phyloP scores from a whole-genome alignment of 2,329 filamentous ascomycete genomes.

The Aspergillus transmontanensis region DNA sequence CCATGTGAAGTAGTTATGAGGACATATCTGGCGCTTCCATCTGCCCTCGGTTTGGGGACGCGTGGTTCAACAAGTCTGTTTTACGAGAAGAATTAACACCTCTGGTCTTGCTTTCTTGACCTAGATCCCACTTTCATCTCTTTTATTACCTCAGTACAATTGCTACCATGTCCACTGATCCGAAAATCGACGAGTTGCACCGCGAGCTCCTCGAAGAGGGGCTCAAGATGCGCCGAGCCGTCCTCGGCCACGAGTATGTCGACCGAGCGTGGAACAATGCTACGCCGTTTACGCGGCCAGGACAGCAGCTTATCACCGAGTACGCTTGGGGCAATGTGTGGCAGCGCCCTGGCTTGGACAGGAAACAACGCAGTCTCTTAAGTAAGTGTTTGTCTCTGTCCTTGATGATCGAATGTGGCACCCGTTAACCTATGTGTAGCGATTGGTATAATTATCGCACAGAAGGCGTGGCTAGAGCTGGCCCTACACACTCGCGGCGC shows the following conservation, averaged over 20 bases:
- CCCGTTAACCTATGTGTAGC: neutral
- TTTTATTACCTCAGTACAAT: neutral
- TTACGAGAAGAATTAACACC: neutral
- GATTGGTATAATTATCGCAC: slow-evolving; percentile 12
- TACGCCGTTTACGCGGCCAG: slow-evolving; percentile 24
- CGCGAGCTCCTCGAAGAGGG: slow-evolving; percentile 3
- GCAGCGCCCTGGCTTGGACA: slow-evolving; percentile 11
- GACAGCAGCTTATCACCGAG: slow-evolving; percentile 23
- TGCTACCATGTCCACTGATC: neutral
- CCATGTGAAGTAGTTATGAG: neutral
- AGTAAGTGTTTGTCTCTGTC: neutral
- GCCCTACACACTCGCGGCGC: slow-evolving; percentile 65
- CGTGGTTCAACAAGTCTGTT: neutral
- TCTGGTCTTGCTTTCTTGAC: neutral
- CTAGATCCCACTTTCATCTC: neutral
- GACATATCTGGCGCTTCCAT: neutral
- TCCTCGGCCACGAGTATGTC: slow-evolving; percentile 19
- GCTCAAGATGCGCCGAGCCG: slow-evolving; percentile 12
- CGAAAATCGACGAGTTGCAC: neutral
- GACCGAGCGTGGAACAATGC: slow-evolving; percentile 22
- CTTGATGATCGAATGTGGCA: neutral
- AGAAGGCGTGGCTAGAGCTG: slow-evolving; percentile 52
- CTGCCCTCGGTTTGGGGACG: neutral
- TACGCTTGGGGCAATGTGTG: slow-evolving; percentile 15
- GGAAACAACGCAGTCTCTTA: slow-evolving; percentile 12